Conservation (phyloP, 805 yeast species). For the Barnettozyma wickerhamii region DNA sequence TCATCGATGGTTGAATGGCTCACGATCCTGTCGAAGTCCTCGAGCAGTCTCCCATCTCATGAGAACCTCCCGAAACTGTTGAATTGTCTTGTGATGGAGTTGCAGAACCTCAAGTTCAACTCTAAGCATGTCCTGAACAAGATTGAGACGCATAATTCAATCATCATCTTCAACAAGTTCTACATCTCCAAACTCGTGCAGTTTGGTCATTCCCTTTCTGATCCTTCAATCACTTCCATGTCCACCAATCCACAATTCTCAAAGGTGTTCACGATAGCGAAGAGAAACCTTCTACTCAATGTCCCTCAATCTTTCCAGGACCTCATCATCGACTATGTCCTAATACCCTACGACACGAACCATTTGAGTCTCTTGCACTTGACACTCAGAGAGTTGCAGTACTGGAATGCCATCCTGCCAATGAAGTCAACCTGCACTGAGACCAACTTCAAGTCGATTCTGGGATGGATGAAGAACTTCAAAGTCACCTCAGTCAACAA, state of each 20-base stretch:
- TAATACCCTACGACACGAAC: constrained; percentile 32
- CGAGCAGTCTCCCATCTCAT: constrained; percentile 5
- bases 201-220: not conserved
- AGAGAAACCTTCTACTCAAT: constrained; percentile 44
- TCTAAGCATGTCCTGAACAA: constrained; percentile 27
- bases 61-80: constrained; percentile 1
- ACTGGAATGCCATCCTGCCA: constrained; percentile 10
- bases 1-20: constrained; percentile 8
- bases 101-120: constrained; percentile 21
- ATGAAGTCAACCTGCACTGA: constrained; percentile 3
- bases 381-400: constrained; percentile 45
- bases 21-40: constrained; percentile 10
- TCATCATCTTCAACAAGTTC: constrained; percentile 46
- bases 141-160: constrained; percentile 46
- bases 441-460: not conserved
- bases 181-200: constrained; percentile 19
- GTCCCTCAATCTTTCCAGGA: constrained; percentile 50
- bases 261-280: constrained; percentile 38
- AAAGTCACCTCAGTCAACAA: constrained; percentile 37
- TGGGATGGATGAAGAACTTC: constrained; percentile 10
- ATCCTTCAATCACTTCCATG: constrained; percentile 10
- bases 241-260: constrained; percentile 9
- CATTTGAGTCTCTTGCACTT: constrained; percentile 43
- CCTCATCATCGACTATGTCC: constrained; percentile 42
- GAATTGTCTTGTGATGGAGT: constrained; percentile 21